Conservation (phyloP, 768 basidiomycete species). For the Antrodiella citrinella region DNA sequence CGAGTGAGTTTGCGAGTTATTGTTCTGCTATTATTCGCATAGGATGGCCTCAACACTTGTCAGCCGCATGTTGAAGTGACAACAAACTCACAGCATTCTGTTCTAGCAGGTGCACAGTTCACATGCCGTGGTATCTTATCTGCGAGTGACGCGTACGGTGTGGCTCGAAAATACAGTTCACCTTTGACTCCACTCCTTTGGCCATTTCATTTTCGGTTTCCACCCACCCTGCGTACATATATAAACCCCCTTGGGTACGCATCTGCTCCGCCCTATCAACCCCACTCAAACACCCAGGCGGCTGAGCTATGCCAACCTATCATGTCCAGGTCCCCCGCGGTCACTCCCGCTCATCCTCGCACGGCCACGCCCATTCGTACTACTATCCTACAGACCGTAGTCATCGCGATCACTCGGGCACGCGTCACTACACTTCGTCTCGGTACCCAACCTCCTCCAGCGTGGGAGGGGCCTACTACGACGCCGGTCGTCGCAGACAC, state of each 20-base stretch:
- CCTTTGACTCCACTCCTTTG: background rate
- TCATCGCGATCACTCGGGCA: background rate
- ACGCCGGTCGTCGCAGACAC: background rate
- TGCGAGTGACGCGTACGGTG: background rate
- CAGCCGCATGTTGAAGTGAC: too few species aligned
- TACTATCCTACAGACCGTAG: too few species aligned
- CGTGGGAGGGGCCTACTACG: background rate
- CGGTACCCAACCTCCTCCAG: background rate
- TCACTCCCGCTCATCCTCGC: too few species aligned
- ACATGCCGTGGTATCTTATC: too few species aligned
- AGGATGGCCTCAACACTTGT: too few species aligned
- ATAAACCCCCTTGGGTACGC: background rate
- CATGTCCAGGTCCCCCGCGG: background rate
- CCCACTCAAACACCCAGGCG: background rate
- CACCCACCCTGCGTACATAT: background rate
- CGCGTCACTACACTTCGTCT: background rate
- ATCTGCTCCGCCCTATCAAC: background rate
- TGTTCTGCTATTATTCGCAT: too few species aligned
- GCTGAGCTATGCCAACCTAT: background rate
- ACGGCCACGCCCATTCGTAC: too few species aligned
- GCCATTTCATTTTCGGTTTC: background rate
- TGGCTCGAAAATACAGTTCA: background rate
- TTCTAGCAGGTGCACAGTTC: too few species aligned
- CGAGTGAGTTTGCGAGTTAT: too few species aligned
- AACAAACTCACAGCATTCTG: too few species aligned